phyloP scores from a whole-genome alignment of 371 early-diverging fungal genomes.

The Saksenaea oblongispora region DNA sequence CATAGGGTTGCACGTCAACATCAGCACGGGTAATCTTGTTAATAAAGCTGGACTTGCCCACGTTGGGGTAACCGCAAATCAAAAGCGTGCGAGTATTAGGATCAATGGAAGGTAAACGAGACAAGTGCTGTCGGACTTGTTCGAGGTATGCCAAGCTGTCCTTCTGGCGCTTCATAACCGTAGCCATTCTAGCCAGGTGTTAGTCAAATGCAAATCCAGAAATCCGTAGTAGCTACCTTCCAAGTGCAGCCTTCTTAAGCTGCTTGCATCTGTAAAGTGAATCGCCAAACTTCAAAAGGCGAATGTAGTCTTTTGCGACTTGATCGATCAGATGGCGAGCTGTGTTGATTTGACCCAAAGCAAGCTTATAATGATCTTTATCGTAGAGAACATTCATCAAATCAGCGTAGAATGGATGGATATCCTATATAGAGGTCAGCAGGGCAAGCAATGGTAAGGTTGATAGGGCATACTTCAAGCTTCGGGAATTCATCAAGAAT shows the following conservation, averaged over 20 bases:
- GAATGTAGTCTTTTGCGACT: conserved; percentile 97
- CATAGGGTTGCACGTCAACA: conserved; percentile 99
- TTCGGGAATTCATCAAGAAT: conserved; percentile 99
- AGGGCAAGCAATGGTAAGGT: not conserved
- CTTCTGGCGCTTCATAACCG: conserved; percentile 99
- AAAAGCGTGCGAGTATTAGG: conserved; percentile 98
- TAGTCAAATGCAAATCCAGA: not conserved
- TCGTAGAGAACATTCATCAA: conserved; percentile 99
- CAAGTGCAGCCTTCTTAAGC: conserved; percentile 98
- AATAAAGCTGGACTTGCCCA: conserved; percentile 99
- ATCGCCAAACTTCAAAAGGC: conserved; percentile 99
- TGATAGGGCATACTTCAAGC: conserved; percentile 80
- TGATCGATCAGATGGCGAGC: conserved; percentile 95
- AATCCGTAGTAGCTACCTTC: conserved; percentile 26
- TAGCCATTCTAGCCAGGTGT: conserved; percentile 86
- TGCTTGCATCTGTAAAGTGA: conserved; percentile 99
- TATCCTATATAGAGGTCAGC: conserved; percentile 65
- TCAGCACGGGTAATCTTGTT: conserved; percentile 99
- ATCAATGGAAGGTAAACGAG: conserved; percentile 98
- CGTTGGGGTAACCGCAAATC: conserved; percentile 99
- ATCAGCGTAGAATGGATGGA: conserved; percentile 99
- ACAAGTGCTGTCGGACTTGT: conserved; percentile 99
- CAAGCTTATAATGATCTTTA: conserved; percentile 99
- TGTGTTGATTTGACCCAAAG: conserved; percentile 98
- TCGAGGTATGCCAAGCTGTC: conserved; percentile 98